These are phyloP conservation scores for Colletotrichum euphorbiae DNA, from an alignment of 2,329 filamentous ascomycete species.

Conservation along the genomic window DNA sequence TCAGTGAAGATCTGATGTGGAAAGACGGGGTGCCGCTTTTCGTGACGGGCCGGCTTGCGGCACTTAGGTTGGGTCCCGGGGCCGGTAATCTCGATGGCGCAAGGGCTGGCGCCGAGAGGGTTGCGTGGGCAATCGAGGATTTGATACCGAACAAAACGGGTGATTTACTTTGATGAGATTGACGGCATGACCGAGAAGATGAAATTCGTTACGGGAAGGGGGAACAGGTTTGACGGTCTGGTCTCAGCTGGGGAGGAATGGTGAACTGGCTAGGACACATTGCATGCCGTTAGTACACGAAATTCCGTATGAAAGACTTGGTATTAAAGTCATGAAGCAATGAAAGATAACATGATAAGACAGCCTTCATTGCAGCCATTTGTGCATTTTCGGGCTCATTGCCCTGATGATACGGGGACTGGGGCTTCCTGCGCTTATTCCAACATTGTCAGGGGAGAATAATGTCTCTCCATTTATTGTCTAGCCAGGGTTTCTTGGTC, in stretches of 20 bases:
- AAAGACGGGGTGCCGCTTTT: conserved; percentile 78
- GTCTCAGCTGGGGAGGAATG: conserved; percentile 26
- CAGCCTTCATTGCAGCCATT: too few relatives aligned
- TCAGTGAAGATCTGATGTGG: conserved; percentile 84
- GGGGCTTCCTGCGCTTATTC: too few relatives aligned
- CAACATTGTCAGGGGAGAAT: too few relatives aligned
- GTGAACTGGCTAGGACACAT: neutral
- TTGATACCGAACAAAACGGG: conserved; percentile 50
- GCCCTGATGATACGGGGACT: too few relatives aligned
- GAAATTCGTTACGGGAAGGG: conserved; percentile 36
- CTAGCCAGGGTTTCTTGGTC: too few relatives aligned
- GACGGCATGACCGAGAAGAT: conserved; percentile 39
- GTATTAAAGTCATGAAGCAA: too few relatives aligned
- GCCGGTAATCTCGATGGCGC: conserved; percentile 81
- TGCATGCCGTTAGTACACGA: too few relatives aligned
- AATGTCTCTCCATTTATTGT: too few relatives aligned
- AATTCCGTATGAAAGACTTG: too few relatives aligned
- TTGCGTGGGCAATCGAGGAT: conserved; percentile 77
- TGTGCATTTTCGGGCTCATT: too few relatives aligned
- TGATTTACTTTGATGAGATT: conserved; percentile 4
- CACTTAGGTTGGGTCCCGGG: conserved; percentile 76
- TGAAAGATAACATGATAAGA: too few relatives aligned
- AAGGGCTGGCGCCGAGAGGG: conserved; percentile 77
- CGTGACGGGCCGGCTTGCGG: conserved; percentile 75
- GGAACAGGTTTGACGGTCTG: conserved; percentile 36